Evolutionary conservation across 1,139 yeast species (phyloP).

Genomic region (Candida neerlandica): DNA sequence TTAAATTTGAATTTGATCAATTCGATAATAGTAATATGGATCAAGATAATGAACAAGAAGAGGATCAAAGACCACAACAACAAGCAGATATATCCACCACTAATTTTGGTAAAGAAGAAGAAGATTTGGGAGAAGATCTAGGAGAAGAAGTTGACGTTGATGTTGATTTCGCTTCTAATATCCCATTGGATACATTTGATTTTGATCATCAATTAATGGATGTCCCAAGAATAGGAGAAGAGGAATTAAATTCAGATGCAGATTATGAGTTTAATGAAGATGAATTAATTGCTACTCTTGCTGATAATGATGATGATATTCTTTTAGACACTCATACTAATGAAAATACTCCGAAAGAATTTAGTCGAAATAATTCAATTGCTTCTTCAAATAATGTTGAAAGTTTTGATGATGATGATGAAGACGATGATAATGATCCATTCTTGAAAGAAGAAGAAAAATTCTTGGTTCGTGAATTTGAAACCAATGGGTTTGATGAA

Average conservation of each 20-base stretch:
- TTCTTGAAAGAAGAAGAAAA: slow-evolving; percentile 51
- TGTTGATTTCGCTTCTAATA: slow-evolving; percentile 16
- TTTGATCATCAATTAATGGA: slow-evolving; percentile 41
- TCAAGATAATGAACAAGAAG: slow-evolving; percentile 20
- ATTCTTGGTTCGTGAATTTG: slow-evolving; percentile 51
- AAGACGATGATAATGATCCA: slow-evolving; percentile 58
- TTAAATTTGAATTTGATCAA: slow-evolving; percentile 56
- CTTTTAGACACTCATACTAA: slow-evolving; percentile 15
- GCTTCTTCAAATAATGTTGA: slow-evolving; percentile 41
- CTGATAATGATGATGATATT: slow-evolving; percentile 60
- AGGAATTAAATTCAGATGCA: slow-evolving; percentile 62
- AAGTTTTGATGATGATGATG: slow-evolving; percentile 44
- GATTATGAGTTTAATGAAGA: slow-evolving; percentile 75
- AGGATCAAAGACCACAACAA: slow-evolving; percentile 27
- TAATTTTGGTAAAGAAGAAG: slow-evolving; percentile 17
- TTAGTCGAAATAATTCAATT: slow-evolving; percentile 40
- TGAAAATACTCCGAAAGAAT: slow-evolving; percentile 1
- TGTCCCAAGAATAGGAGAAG: slow-evolving; percentile 56
- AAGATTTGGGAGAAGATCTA: slow-evolving; percentile 55
- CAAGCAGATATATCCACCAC: slow-evolving; percentile 8
- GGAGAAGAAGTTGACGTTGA: slow-evolving; percentile 60
- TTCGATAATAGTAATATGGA: slow-evolving; percentile 17
- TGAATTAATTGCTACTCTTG: slow-evolving; percentile 66
- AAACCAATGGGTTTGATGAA: slow-evolving; percentile 51
- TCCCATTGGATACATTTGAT: slow-evolving; percentile 35